Base-by-base conservation (phyloP, 192 early-diverging fungal species). In the Rhizophagus clarus region DNA sequence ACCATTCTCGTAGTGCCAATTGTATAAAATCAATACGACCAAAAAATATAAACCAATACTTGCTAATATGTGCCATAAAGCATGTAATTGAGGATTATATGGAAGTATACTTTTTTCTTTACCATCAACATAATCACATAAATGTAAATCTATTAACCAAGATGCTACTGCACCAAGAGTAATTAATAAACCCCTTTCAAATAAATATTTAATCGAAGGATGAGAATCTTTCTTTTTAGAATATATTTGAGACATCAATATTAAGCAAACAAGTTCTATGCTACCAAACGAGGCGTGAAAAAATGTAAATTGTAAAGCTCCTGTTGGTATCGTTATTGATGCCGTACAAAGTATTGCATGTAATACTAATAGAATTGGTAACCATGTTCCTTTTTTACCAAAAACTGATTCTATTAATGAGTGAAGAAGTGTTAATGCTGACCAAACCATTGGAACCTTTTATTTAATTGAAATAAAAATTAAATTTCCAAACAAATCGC, bases 11-110 rank as follows among this genome's bases (percentile, higher is more conserved):
- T 80, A 80, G 9, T 80, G 56, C 22, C 81, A 81, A 32, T 81
- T 81, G 31, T 82, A 81, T 84, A 92, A 85, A 66, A 88, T 83
- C 51, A 92, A 82, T 1, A 89, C 87, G 2, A 88, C 87, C 81
- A 92, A 77, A 26, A 89, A 85, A 64, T 88, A 90, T 6, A 90
- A 82, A 2, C 88, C 91, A 61, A 89, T 72, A 11, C 89, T 90
- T 4, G 88, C 89, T 42, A 92, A 79, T 1, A 88, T 82, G 66
- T 92, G 91, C 91, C 91, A 92, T 87, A 88, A 87, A 11, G 91
- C 91, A 72, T 92, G 91, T 11, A 92, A 82, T 80, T 92, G 83
- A 82, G 85, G 32, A 81, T 90, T 89, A 49, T 69, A 26, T 60
- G 80, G 42, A 49, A 67, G 17, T 29, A 68, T 67, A 75, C 67